These are phyloP conservation scores for Starmerella sirachaensis DNA, from an alignment of 805 yeast species.

Conservation along the genomic window DNA sequence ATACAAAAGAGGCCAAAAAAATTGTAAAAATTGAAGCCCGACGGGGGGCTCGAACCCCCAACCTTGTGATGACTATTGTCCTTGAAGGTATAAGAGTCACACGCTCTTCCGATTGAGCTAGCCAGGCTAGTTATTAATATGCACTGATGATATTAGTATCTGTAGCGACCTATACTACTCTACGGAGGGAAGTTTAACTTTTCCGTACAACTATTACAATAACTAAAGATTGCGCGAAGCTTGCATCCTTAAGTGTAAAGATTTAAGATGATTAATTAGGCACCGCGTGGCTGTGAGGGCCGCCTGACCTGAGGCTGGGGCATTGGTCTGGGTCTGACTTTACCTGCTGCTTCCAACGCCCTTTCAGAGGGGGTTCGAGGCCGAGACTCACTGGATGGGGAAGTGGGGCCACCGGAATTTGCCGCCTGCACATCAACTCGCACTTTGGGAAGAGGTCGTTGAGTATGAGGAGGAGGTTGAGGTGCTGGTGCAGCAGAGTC, in stretches of 20 bases:
- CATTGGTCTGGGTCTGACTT: conserved; percentile 6
- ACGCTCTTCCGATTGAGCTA: conserved; percentile 22
- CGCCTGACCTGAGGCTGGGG: conserved; percentile 3
- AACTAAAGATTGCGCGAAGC: not conserved
- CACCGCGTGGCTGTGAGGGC: not conserved
- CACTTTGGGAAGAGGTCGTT: not conserved
- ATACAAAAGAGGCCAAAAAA: no score
- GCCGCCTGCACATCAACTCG: no score
- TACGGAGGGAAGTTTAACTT: no score
- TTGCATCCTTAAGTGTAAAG: not conserved
- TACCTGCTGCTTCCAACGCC: conserved; percentile 16
- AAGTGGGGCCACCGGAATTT: not conserved
- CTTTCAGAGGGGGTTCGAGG: conserved; percentile 15
- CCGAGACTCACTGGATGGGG: not conserved
- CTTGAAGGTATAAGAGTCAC: conserved; percentile 15
- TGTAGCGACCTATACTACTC: no score
- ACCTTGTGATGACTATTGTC: conserved; percentile 18
- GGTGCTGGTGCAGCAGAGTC: not conserved
- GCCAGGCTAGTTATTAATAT: conserved; percentile 11
- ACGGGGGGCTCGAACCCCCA: conserved; percentile 22
- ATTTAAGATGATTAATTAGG: not conserved
- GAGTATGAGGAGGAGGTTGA: not conserved
- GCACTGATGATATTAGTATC: no score
- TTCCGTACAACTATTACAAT: not conserved
- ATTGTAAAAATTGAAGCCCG: conserved; percentile 15